These are phyloP conservation scores for Apiotrichum sp. DNA, from an alignment of 1,284 basidiomycete genomes.

Conservation along the genomic window DNA sequence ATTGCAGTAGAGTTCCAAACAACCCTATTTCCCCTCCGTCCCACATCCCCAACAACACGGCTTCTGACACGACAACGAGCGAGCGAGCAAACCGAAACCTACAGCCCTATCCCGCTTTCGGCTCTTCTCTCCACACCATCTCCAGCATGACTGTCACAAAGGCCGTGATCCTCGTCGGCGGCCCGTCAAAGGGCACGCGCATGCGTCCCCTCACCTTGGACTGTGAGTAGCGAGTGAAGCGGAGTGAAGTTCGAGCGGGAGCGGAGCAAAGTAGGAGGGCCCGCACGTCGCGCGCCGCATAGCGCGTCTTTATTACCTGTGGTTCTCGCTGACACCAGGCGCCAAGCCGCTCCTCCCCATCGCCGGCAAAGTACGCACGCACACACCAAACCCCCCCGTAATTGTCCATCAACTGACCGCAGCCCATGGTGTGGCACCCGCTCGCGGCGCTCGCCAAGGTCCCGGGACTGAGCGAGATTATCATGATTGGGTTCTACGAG, in stretches of 20 bases:
- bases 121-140: conserved; percentile 4
- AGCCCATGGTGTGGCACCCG: conserved; percentile 53
- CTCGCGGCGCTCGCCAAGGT: conserved; percentile 50
- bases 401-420: conserved; percentile 1
- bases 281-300: too few species aligned
- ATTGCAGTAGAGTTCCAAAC: too few species aligned
- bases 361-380: conserved; percentile 44
- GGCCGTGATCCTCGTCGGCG: conserved; percentile 46
- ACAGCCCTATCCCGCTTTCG: too few species aligned
- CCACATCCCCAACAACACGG: too few species aligned
- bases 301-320: too few species aligned
- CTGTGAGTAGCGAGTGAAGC: too few species aligned
- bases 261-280: too few species aligned
- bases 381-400: not conserved
- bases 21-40: too few species aligned
- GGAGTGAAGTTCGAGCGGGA: too few species aligned
- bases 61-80: too few species aligned
- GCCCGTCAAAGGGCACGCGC: conserved; percentile 48
- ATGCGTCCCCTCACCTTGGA: conserved; percentile 51
- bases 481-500: conserved; percentile 53
- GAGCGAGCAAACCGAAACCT: too few species aligned
- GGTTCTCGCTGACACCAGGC: conserved; percentile 22
- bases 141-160: conserved; percentile 40
- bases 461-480: conserved; percentile 48
- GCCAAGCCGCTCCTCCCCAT: conserved; percentile 50